These are phyloP conservation scores for Ulvella scutata DNA, from an alignment of 139 green algal genomes.

Conservation along the genomic window DNA sequence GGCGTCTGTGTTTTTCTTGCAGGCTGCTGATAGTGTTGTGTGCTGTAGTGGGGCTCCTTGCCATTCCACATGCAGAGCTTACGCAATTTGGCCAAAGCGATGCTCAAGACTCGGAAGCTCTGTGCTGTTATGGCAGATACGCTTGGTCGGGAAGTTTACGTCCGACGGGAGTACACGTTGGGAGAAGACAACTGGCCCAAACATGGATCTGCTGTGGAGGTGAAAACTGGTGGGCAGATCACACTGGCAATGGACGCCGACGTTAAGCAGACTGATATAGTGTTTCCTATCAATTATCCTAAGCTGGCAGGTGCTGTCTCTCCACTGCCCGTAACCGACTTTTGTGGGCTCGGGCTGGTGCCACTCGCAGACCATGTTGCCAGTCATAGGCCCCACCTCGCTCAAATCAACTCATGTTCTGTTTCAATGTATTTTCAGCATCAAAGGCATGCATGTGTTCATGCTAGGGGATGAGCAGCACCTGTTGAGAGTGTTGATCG, in stretches of 20 bases:
- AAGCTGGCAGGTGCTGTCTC: constrained; percentile 34
- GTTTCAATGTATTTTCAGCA: too few relatives aligned
- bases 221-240: constrained; percentile 26
- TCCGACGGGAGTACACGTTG: constrained; percentile 37
- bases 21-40: too few relatives aligned
- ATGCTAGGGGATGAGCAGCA: too few relatives aligned
- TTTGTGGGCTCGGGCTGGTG: too few relatives aligned
- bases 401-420: too few relatives aligned
- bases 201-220: constrained; percentile 15
- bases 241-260: constrained; percentile 29
- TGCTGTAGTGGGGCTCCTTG: constrained; percentile 42
- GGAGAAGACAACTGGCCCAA: constrained; percentile 62
- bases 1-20: neutral
- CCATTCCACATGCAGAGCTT: constrained; percentile 63
- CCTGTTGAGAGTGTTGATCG: too few relatives aligned
- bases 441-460: too few relatives aligned
- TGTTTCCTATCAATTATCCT: constrained; percentile 66
- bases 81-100: constrained; percentile 51
- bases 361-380: too few relatives aligned
- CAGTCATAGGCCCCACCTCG: too few relatives aligned
- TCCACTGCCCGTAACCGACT: too few relatives aligned
- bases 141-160: constrained; percentile 59
- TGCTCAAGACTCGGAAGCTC: constrained; percentile 42
- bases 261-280: constrained; percentile 17
- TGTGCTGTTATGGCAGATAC: constrained; percentile 75